Conservation (phyloP, 2,329 filamentous ascomycete species). For the Sporothrix pallida region DNA sequence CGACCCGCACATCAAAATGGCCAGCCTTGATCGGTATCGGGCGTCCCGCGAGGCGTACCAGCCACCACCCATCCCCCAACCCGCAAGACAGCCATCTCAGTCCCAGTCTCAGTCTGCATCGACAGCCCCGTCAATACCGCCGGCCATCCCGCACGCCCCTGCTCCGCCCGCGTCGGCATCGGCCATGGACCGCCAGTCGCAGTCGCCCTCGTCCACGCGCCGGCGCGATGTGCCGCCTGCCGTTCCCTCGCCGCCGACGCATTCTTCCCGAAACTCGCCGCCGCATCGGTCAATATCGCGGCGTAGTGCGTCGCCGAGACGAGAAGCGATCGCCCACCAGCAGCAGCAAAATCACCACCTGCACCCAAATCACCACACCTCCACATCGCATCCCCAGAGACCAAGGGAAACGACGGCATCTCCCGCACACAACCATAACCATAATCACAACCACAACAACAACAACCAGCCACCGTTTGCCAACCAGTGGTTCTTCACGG, state of each 20-base stretch:
- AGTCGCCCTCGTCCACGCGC: slow-evolving; percentile 38
- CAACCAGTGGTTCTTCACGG: slow-evolving; percentile 87
- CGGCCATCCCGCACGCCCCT: background rate
- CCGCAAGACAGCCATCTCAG: slow-evolving; percentile 36
- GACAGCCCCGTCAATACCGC: slow-evolving; percentile 2
- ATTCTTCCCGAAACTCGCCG: slow-evolving; percentile 61
- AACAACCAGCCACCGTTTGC: slow-evolving; percentile 38
- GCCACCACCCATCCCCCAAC: slow-evolving; percentile 54
- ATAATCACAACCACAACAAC: background rate
- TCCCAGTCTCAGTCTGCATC: slow-evolving; percentile 27
- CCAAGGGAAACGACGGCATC: slow-evolving; percentile 3
- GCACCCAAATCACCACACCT: background rate
- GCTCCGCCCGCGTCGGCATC: background rate
- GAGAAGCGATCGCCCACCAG: slow-evolving; percentile 40
- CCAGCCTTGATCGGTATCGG: slow-evolving; percentile 65
- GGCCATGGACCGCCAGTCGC: slow-evolving; percentile 50
- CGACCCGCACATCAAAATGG: slow-evolving; percentile 50
- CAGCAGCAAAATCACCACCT: background rate
- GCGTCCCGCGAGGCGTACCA: slow-evolving; percentile 63
- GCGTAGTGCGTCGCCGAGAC: slow-evolving; percentile 47
- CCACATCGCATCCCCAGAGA: slow-evolving; percentile 14
- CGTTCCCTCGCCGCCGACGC: slow-evolving; percentile 65
- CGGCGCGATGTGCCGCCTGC: slow-evolving; percentile 65
- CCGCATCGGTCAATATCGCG: slow-evolving; percentile 54
- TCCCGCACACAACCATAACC: background rate